phyloP scores from a whole-genome alignment of 108 stramenopile species.

The Aurantiochytrium sp. region DNA sequence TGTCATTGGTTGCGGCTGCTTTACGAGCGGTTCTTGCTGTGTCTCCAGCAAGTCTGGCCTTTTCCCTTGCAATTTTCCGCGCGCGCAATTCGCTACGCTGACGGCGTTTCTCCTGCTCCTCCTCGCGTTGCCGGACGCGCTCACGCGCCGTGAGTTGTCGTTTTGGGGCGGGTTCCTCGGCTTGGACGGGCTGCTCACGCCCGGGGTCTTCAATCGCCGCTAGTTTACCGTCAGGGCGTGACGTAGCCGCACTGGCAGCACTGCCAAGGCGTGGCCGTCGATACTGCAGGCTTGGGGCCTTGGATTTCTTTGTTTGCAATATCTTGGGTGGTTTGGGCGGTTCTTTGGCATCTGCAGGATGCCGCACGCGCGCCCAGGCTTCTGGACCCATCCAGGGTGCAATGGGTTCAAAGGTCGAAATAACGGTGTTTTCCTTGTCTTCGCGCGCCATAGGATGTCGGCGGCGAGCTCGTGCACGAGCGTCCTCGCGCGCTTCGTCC shows the following conservation, averaged over 20 bases:
- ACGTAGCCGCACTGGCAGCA: no score
- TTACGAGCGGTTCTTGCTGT: neutral
- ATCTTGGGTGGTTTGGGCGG: neutral
- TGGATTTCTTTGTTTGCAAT: neutral
- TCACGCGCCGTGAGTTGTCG: neutral
- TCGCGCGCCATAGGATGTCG: neutral
- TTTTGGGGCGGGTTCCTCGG: neutral
- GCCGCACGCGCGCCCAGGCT: neutral
- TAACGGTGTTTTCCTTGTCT: neutral
- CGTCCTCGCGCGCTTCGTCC: neutral
- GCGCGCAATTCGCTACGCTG: neutral
- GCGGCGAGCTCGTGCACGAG: neutral
- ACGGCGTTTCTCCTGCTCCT: neutral
- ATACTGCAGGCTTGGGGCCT: neutral
- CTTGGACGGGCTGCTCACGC: neutral
- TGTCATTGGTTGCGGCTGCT: no score
- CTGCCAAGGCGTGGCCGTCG: no score
- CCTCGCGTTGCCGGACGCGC: neutral
- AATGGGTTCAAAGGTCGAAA: neutral
- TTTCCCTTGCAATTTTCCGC: neutral
- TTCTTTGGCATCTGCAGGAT: neutral
- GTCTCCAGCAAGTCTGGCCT: neutral
- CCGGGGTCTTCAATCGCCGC: neutral
- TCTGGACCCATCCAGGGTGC: neutral
- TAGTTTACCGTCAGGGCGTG: no score